Evolutionary conservation across 352 stramenopile species (phyloP).

Genomic region (Vaucheria bursata): DNA sequence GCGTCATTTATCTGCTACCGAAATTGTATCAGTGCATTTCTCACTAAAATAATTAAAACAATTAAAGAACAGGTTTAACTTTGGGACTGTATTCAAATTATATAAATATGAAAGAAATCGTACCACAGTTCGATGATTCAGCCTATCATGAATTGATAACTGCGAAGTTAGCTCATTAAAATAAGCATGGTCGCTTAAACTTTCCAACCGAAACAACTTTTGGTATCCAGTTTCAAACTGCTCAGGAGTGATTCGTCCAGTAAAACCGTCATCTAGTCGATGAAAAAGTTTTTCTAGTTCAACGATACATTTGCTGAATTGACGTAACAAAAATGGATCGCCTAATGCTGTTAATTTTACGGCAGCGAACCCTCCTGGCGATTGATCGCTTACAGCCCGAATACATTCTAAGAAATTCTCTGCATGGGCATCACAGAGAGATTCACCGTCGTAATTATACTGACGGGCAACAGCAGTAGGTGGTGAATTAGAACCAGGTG

Average conservation of each 20-base stretch:
- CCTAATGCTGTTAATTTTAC: conserved; percentile 93
- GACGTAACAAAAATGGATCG: conserved; percentile 86
- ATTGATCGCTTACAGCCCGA: conserved; percentile 54
- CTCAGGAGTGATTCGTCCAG: conserved; percentile 55
- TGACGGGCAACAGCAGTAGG: conserved; percentile 59
- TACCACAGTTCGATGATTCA: too few species aligned
- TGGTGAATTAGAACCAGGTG: too few species aligned
- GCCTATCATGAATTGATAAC: too few species aligned
- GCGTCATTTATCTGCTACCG: too few species aligned
- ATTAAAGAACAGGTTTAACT: too few species aligned
- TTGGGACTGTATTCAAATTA: too few species aligned
- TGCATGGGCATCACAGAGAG: conserved; percentile 78
- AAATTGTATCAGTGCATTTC: too few species aligned
- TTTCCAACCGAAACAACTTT: too few species aligned
- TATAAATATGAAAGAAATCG: too few species aligned
- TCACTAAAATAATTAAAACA: too few species aligned
- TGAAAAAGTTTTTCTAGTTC: conserved; percentile 77
- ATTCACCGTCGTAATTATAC: conserved; percentile 91
- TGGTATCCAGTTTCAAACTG: conserved; percentile 59
- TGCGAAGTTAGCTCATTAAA: too few species aligned
- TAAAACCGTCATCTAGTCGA: conserved; percentile 60
- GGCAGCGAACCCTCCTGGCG: conserved; percentile 74
- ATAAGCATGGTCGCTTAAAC: too few species aligned
- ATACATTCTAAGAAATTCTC: conserved; percentile 67
- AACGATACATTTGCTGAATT: conserved; percentile 82